Evolutionary conservation across 108 stramenopile species (phyloP), one percentile per base, ranked within the genome.

Genomic region (Aurantiochytrium sp.): DNA sequence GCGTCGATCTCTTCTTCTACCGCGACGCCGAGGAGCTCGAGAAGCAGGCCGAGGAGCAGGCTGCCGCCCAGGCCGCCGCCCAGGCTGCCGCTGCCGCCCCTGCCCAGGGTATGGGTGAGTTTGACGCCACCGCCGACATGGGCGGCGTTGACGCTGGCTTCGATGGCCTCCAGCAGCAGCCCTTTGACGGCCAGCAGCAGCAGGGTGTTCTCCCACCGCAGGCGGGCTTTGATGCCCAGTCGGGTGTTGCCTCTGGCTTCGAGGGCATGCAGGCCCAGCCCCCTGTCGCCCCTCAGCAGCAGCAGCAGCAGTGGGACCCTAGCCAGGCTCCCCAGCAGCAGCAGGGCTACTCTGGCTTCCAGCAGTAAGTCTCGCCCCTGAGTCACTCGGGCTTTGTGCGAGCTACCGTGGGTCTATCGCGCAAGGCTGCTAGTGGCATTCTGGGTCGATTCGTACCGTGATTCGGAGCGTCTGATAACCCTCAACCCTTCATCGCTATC

Each of bases 1-100:
- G 98, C 49, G 98, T 99, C 58, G 99, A 99, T 95, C 96, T 99
- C 57, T 99, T 99, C 97, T 99, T 99, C 96, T 98, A 99, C 96
- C 97, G 98, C 93, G 99, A 99, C 92, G 94, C 97, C 83, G 99
- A 99, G 89, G 99, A 99, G 95, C 94, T 99, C 87, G 98, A 99
- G 96, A 98, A 97, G 95, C 94, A 83, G 49, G 98, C 99, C 88
- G 99, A 99, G 72, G 98, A 96, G 87, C 95, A 95, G 92, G 96
- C 96, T 45, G 92, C 95, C 89, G 96, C 96, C 94, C 88, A 92
- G 43, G 97, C 97, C 51, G 98, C 97, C 60, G 92, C 90, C 89
- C 76, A 83, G 57, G 55, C 91, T 21, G 91, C 91, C 91, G 91
- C 51, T 58, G 73, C 90, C 47, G 73, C 88, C 64, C 64, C 64